Evolutionary conservation across 345 rosid genomes (phyloP).

Genomic region (Pistacia atlantica): DNA sequence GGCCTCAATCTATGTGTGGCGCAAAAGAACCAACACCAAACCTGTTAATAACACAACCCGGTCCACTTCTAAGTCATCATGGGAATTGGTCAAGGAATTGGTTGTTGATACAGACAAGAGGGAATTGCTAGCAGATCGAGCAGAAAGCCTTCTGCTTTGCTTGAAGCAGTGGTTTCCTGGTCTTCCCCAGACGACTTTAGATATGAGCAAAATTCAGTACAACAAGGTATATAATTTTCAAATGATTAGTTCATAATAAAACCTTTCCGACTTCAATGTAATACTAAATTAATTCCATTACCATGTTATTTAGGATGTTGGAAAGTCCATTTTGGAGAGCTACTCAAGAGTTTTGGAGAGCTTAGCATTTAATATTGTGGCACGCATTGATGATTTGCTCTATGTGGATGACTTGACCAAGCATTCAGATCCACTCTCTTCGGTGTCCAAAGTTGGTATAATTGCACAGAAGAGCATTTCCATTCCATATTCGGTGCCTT

Average conservation of each 20-base stretch:
- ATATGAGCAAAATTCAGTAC: constrained; percentile 95
- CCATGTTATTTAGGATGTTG: constrained; percentile 62
- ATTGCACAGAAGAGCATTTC: constrained; percentile 53
- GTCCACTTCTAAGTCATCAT: constrained; percentile 70
- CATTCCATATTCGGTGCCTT: constrained; percentile 45
- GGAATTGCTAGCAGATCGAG: constrained; percentile 83
- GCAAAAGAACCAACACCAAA: constrained; percentile 56
- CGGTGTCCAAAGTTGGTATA: constrained; percentile 53
- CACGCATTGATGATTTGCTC: constrained; percentile 87
- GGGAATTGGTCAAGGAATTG: constrained; percentile 90
- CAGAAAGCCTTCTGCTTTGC: constrained; percentile 81
- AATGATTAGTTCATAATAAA: not conserved
- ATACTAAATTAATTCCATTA: not conserved
- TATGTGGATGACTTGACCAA: constrained; percentile 83
- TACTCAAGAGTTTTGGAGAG: constrained; percentile 94
- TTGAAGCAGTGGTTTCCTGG: constrained; percentile 91
- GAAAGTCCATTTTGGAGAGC: constrained; percentile 93
- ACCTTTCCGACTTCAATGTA: not conserved
- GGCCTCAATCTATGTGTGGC: constrained; percentile 80
- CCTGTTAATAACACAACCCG: constrained; percentile 41
- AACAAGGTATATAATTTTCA: constrained; percentile 57
- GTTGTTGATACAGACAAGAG: constrained; percentile 87
- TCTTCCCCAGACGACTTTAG: constrained; percentile 89
- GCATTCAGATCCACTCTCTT: constrained; percentile 63
- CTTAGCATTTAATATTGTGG: constrained; percentile 85